phyloP scores from a whole-genome alignment of 192 early-diverging fungal species.

The Gorgonomyces haynaldii region DNA sequence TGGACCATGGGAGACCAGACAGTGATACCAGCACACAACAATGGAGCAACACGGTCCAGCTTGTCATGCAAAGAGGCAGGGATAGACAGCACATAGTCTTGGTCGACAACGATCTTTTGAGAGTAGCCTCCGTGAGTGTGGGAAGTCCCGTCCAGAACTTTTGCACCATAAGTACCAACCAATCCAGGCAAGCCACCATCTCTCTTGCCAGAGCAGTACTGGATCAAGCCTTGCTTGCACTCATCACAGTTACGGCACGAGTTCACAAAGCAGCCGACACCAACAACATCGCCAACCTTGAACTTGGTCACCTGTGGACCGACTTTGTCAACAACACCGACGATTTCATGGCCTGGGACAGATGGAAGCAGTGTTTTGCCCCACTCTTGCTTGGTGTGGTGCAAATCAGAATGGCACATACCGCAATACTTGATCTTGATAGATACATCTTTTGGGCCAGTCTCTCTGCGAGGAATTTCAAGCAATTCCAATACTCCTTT shows the following conservation, averaged over 20 bases:
- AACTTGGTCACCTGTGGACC: slow-evolving; percentile 12
- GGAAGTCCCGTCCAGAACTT: slow-evolving; percentile 1
- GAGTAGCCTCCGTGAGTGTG: slow-evolving; percentile 17
- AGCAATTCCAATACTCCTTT: slow-evolving; percentile 5
- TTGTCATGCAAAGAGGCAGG: not conserved
- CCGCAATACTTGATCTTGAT: slow-evolving; percentile 67
- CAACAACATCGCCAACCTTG: slow-evolving; percentile 15
- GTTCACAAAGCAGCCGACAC: slow-evolving; percentile 19
- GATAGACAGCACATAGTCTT: slow-evolving; percentile 7
- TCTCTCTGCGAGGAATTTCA: not conserved
- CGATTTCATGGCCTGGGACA: slow-evolving; percentile 18
- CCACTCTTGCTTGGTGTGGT: slow-evolving; percentile 54
- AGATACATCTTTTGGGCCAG: slow-evolving; percentile 37
- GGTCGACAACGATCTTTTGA: slow-evolving; percentile 16
- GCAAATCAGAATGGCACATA: slow-evolving; percentile 68
- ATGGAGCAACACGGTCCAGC: slow-evolving; percentile 47
- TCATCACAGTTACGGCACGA: slow-evolving; percentile 13
- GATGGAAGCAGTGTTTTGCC: slow-evolving; percentile 11
- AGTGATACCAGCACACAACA: slow-evolving; percentile 75
- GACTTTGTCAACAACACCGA: slow-evolving; percentile 9
- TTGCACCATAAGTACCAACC: slow-evolving; percentile 12
- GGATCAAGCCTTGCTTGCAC: slow-evolving; percentile 2
- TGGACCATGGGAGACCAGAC: slow-evolving; percentile 59
- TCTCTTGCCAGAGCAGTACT: slow-evolving; percentile 2
- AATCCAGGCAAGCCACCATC: slow-evolving; percentile 3